Evolutionary conservation across 2,329 filamentous ascomycete genomes (phyloP).

Genomic region (Ustilaginoidea virens): DNA sequence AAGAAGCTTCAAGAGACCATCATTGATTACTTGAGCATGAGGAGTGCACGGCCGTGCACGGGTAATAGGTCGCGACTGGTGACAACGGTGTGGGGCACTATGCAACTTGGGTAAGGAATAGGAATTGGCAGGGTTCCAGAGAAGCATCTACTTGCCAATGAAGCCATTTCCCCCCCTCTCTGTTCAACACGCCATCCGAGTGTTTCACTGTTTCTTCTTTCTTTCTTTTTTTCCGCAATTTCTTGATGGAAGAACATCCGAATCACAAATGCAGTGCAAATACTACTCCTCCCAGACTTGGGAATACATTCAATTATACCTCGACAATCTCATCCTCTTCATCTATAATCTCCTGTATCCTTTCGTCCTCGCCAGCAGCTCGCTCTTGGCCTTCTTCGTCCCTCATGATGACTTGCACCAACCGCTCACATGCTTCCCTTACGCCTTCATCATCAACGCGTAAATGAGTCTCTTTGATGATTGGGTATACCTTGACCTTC

Average conservation of each 20-base stretch:
- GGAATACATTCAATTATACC: constrained; percentile 23
- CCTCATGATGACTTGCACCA: constrained; percentile 79
- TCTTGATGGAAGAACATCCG: neutral
- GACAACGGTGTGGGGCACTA: too few relatives aligned
- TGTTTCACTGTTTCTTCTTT: neutral
- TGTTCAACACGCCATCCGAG: neutral
- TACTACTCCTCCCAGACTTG: neutral
- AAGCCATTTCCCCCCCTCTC: neutral
- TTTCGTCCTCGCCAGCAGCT: constrained; percentile 25
- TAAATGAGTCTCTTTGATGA: constrained; percentile 74
- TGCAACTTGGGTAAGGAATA: too few relatives aligned
- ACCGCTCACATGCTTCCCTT: constrained; percentile 67
- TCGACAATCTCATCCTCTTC: constrained; percentile 41
- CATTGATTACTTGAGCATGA: too few relatives aligned
- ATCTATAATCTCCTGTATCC: constrained; percentile 26
- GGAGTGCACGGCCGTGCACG: too few relatives aligned
- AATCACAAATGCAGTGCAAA: too few relatives aligned
- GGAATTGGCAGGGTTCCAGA: too few relatives aligned
- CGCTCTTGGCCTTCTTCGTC: constrained; percentile 44
- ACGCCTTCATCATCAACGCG: constrained; percentile 66
- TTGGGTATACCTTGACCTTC: constrained; percentile 69
- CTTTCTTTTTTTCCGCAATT: neutral
- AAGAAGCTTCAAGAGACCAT: too few relatives aligned
- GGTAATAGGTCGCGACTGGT: too few relatives aligned
- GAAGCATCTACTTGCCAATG: too few relatives aligned